Evolutionary conservation across 257 asterid species (phyloP), one percentile per base, ranked within the genome.

Genomic region (Thymus quinquecostatus): DNA sequence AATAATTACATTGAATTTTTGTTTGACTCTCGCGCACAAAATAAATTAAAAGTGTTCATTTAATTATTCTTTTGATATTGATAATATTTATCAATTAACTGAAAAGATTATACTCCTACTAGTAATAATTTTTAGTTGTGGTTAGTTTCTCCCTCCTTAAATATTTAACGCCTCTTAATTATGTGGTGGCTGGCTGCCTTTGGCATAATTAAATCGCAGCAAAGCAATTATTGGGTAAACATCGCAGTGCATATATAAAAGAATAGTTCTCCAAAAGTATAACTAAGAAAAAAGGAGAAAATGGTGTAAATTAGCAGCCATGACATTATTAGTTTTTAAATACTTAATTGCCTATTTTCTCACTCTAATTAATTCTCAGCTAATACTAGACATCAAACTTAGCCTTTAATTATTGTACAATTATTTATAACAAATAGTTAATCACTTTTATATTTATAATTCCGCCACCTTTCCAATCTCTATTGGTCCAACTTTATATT

Each of bases 361-460:
- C 36, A 21, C 43, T 43, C 40, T 55, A 53, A 14, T 43, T 51
- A 21, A 21, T 21, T 21, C 21, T 77, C 38, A 59, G 40, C 67
- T 67, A 72, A 60, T 11, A 33, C 43, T 60, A 61, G 68, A 45
- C 41, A 57, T 64, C 13, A 70, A 53, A 64, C 50, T 67, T 51
- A 59, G 34, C 27, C 72, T 53, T 64, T 21, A 78, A 78, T 78
- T 57, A 78, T 73, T 74, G 77, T 58, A 73, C 76, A 78, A 69
- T 74, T 36, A 74, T 74, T 73, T 56, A 47, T 55, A 67, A 59
- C 55, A 50, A 48, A 60, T 61, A 34, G 36, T 68, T 68, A 38
- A 61, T 64, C 59, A 57, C 73, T 68, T 53, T 12, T 34, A 60
- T 21, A 8, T 28, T 38, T 38, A 68, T 62, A 48, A 21, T 41